Conservation (phyloP, 352 stramenopile genomes). For the Pythium biforme region DNA sequence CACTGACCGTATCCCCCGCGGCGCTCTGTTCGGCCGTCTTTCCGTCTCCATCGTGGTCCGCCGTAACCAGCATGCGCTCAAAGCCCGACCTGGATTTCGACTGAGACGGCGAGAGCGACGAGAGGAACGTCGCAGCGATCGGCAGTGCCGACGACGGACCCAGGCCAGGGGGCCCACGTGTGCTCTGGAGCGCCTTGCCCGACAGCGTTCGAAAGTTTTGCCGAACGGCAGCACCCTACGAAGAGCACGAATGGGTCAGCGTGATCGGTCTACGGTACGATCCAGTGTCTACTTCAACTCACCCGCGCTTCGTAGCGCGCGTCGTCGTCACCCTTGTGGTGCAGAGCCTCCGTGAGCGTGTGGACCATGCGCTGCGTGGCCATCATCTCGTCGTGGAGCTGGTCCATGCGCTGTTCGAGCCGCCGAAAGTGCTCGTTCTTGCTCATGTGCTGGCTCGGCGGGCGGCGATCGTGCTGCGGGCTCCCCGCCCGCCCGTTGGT, state of each 20-base stretch:
- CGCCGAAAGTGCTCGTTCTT: conserved; percentile 22
- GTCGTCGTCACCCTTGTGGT: conserved; percentile 1
- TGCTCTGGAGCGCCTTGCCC: not conserved
- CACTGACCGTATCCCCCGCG: not conserved
- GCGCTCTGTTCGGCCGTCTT: not conserved
- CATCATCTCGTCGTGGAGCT: conserved; percentile 42
- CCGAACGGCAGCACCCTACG: not conserved
- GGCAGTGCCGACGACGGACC: conserved; percentile 5
- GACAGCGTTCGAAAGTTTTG: conserved; percentile 17
- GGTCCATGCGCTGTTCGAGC: conserved; percentile 50
- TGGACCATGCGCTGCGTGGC: conserved; percentile 51
- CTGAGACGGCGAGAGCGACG: not conserved
- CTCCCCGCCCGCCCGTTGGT: not conserved
- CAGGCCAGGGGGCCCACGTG: not conserved
- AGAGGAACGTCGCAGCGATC: conserved; percentile 11
- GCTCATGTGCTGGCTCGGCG: conserved; percentile 2
- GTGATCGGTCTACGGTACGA: not conserved
- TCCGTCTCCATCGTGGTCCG: not conserved
- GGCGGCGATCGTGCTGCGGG: not conserved
- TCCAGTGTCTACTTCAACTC: not conserved
- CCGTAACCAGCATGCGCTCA: not conserved
- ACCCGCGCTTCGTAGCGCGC: not conserved
- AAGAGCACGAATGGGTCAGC: not conserved
- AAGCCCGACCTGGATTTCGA: not conserved
- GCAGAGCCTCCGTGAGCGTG: conserved; percentile 42